Evolutionary conservation across 345 rosid species (phyloP), one percentile per base, ranked within the genome.

Genomic region (Cardamine occulta): DNA sequence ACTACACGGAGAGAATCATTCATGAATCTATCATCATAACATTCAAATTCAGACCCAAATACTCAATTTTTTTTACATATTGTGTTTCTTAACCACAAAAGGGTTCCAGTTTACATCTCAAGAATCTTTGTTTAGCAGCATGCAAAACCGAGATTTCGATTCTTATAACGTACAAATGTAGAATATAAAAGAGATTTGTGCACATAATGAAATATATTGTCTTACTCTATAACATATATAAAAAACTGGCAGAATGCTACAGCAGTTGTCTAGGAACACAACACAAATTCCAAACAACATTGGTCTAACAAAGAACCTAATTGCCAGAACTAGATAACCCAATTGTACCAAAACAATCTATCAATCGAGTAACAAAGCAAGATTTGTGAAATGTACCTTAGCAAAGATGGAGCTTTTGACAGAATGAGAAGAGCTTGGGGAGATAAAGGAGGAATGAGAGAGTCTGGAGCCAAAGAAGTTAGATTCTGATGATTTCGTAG

Each of bases 331-430:
- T 39, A 23, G 49, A 18, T 6, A 23, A 73, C 53, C 24, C 56
- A 54, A 6, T 10, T 61, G 35, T 47, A 12, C 23, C 62, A 71
- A 53, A 24, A 7, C 34, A 56, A 66, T 57, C 15, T 42, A 34
- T 26, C 24, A 48, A 39, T 73, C 4, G 31, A 29, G 59, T 11
- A 23, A 11, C 7, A 39, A 39, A 12, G 44, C 26, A 48, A 23
- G 73, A 35, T 26, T 58, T 2, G 0, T n/a, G 65, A 85, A 85
- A 85, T 82, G 93, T 86, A 94, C 97, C 97, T 91, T 87, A 45
- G 98, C 93, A 74, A 66, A 72, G 83, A 94, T 78, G 65, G 81
- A 35, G 44, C 59, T 68, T 80, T 79, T 91, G 23, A 67, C 23
- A 18, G 77, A 66, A 84, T 65, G 48, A 29, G 86, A 75, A 81